Base-by-base conservation (phyloP, 1,284 basidiomycete species). In the Heterobasidion irregulare region DNA sequence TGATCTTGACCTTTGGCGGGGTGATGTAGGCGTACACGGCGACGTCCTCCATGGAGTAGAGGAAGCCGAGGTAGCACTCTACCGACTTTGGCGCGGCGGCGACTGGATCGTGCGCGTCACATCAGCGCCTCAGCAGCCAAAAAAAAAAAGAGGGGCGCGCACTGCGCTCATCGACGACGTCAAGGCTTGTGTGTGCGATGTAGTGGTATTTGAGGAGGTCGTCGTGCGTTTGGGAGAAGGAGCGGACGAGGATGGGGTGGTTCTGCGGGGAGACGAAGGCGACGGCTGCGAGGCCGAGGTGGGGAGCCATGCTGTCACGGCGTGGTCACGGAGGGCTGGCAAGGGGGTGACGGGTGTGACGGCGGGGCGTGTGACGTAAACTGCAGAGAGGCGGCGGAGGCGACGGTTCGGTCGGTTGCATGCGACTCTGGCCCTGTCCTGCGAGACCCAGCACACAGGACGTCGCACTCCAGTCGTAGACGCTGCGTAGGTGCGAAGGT, bases 1-100 rank as follows among this genome's bases (percentile, higher is more conserved):
- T 77, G 64, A 92, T 90, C 72, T 90, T 91, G 62, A 90, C 78
- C 65, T 84, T 89, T 62, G 88, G 71, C 6, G 89, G 87, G 9
- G 89, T 91, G 54, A 92, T 80, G 68, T 89, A 92, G 16, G 89
- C 89, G 66, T 92, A 91, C 8, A 89, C 87, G 2, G 86, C 87
- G 45, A 88, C 80, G 62, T 91, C 89, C 67, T 92, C 89, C 75
- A 92, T 84, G 32, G 83, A 78, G 65, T 89, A 90, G 34, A 92
- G 67, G 55, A 92, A 73, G 8, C 88, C 89, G 52, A 91, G 75
- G 64, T 90, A 92, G 66, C 86, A 85, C 45, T 91, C 88, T 5
- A 73, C 74, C 16, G 77, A 70, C 68, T 89, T 89, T 53, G 75
- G 72, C 16, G n/a, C n/a, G n/a, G 76, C 70, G 38, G 71, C 71